These are phyloP conservation scores for Hanseniaspora hatyaiensis DNA, from an alignment of 805 yeast species.

Conservation along the genomic window DNA sequence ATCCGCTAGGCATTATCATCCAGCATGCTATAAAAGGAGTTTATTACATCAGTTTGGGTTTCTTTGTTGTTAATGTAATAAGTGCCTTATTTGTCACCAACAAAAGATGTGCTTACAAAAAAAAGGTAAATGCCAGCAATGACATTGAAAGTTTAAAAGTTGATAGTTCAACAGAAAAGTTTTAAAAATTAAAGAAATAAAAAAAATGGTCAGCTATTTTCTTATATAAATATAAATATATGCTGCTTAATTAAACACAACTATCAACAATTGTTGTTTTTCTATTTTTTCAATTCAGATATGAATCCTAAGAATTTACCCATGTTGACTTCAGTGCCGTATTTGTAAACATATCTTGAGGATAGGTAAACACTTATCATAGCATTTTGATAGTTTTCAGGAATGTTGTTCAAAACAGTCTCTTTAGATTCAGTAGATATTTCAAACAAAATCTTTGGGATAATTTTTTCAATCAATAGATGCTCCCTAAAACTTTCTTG, in stretches of 20 bases:
- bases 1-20: slow-evolving; percentile 18
- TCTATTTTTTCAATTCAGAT: slow-evolving; percentile 41
- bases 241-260: neutral
- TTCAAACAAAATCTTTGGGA: slow-evolving; percentile 60
- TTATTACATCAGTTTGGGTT: slow-evolving; percentile 23
- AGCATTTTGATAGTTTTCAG: slow-evolving; percentile 76
- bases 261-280: neutral
- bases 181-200: neutral
- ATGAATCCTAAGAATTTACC: slow-evolving; percentile 63
- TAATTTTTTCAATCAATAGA: slow-evolving; percentile 54
- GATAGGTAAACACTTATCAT: slow-evolving; percentile 79
- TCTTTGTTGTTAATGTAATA: slow-evolving; percentile 19
- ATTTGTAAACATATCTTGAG: slow-evolving; percentile 69
- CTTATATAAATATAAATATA: neutral
- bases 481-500: slow-evolving; percentile 67
- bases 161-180: slow-evolving; percentile 18
- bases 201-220: too few relatives aligned
- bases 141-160: neutral
- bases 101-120: slow-evolving; percentile 15
- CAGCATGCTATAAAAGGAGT: slow-evolving; percentile 21
- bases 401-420: slow-evolving; percentile 61
- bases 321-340: slow-evolving; percentile 72
- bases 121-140: neutral
- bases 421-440: slow-evolving; percentile 49
- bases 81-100: slow-evolving; percentile 20